These are phyloP conservation scores for Linum tenue DNA, from an alignment of 345 rosid species.

Conservation along the genomic window DNA sequence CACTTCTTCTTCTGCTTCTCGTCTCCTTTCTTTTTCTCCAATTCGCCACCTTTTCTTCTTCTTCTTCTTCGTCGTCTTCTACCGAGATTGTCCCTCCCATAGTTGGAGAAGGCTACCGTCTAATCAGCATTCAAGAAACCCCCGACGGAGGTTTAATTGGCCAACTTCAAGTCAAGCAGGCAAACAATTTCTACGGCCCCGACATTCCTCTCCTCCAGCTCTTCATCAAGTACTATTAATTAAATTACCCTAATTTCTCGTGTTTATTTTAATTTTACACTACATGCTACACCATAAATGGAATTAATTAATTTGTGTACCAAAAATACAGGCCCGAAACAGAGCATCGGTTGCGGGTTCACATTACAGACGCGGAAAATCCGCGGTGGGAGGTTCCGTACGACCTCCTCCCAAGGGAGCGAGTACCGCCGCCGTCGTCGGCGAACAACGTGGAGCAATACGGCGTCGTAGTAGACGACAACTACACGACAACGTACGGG, in stretches of 20 bases:
- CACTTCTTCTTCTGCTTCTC: not conserved
- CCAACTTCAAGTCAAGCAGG: slow-evolving; percentile 65
- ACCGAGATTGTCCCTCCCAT: slow-evolving; percentile 17
- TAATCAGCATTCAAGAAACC: slow-evolving; percentile 64
- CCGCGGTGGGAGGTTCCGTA: slow-evolving; percentile 96
- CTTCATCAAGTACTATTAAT: slow-evolving; percentile 56
- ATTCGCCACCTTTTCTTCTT: slow-evolving; percentile 23
- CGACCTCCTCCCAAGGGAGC: slow-evolving; percentile 66
- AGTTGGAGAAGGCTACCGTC: slow-evolving; percentile 87
- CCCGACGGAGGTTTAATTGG: slow-evolving; percentile 70
- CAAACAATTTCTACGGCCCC: slow-evolving; percentile 66
- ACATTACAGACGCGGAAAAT: slow-evolving; percentile 75
- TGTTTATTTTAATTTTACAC: no score
- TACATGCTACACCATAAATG: no score
- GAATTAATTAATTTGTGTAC: no score
- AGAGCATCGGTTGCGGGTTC: slow-evolving; percentile 62
- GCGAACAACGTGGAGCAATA: slow-evolving; percentile 33
- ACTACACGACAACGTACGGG: slow-evolving; percentile 32
- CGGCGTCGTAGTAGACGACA: slow-evolving; percentile 43
- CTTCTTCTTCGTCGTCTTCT: slow-evolving; percentile 9
- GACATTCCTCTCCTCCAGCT: slow-evolving; percentile 71
- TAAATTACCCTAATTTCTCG: not conserved
- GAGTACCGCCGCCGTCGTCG: slow-evolving; percentile 38
- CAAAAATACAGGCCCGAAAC: slow-evolving; percentile 54
- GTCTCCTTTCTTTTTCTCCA: not conserved